Evolutionary conservation across 2,329 filamentous ascomycete genomes (phyloP).

Genomic region (Aspergillus ibericus): DNA sequence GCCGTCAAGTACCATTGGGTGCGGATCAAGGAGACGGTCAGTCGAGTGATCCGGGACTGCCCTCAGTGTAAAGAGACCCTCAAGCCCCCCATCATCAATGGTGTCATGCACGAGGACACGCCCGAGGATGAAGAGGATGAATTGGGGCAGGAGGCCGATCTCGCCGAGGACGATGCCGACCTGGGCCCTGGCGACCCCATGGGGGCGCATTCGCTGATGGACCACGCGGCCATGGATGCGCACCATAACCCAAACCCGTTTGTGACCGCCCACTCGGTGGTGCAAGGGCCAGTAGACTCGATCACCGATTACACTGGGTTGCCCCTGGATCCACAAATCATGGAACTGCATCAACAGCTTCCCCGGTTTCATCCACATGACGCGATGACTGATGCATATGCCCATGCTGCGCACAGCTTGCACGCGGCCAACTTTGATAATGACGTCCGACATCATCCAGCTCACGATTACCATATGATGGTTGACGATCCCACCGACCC

Average conservation of each 20-base stretch:
- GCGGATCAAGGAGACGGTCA: conserved; percentile 95
- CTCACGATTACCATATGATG: conserved; percentile 45
- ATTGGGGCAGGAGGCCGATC: not conserved
- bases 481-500: conserved; percentile 42
- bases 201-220: conserved; percentile 20
- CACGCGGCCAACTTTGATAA: conserved; percentile 39
- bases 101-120: conserved; percentile 28
- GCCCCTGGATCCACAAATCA: conserved; percentile 63
- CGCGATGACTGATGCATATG: conserved; percentile 36
- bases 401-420: conserved; percentile 32
- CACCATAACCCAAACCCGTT: conserved; percentile 34
- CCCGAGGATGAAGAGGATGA: conserved; percentile 16
- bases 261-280: conserved; percentile 31
- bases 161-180: not conserved
- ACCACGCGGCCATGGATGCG: conserved; percentile 22
- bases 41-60: conserved; percentile 90
- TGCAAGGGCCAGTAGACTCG: conserved; percentile 37
- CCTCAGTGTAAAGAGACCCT: conserved; percentile 79
- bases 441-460: conserved; percentile 38
- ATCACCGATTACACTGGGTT: conserved; percentile 50
- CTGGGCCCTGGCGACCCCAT: conserved; percentile 14
- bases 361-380: conserved; percentile 42
- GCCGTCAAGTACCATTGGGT: conserved; percentile 97
- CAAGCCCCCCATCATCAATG: conserved; percentile 52
- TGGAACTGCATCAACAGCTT: conserved; percentile 51